Evolutionary conservation across 768 basidiomycete genomes (phyloP), one percentile per base, ranked within the genome.

Genomic region (Trametes cubensis): DNA sequence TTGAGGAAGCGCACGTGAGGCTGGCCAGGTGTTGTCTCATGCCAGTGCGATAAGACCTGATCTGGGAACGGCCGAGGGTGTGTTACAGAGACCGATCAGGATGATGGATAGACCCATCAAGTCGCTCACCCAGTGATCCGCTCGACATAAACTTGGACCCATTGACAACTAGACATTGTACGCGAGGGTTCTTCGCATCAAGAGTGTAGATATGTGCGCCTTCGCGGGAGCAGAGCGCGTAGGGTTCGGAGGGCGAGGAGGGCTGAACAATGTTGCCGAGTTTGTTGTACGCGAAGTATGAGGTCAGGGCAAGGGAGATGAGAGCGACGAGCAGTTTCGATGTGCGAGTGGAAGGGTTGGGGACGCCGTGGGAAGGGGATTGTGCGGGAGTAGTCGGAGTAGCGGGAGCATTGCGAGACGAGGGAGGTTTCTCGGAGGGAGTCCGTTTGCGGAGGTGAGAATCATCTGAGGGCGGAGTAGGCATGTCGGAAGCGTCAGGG

Each of bases 81-180:
- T 13, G 26, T 13, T 18, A 48, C 55, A 39, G 71, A 62, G 45
- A 63, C 60, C 21, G 65, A 53, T 63, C 61, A 66, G 65, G 47
- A 60, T 65, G 59, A 69, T 58, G 61, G 39, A 66, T n/a, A n/a
- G n/a, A n/a, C n/a, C 30, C 62, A 60, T 41, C 44, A 46, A 30
- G 39, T 23, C 23, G 77, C 83, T 65, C 61, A 89, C 89, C 78
- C 45, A 85, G 73, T 64, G 79, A 77, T 47, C 89, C 89, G 7
- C 74, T 79, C 57, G 82, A 83, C 15, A 77, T 69, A 62, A 92
- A 85, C 58, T 73, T 69, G 40, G 77, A 72, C 26, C 78, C 78
- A 41, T 81, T 71, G 20, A 91, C 77, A 21, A 89, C 80, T 40
- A 92, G 77, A 65, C 90, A 92, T 67, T 91, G 83, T 6, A 79